Evolutionary conservation across 1,284 basidiomycete species (phyloP), one percentile per base, ranked within the genome.

Genomic region (Boletus calvinii): DNA sequence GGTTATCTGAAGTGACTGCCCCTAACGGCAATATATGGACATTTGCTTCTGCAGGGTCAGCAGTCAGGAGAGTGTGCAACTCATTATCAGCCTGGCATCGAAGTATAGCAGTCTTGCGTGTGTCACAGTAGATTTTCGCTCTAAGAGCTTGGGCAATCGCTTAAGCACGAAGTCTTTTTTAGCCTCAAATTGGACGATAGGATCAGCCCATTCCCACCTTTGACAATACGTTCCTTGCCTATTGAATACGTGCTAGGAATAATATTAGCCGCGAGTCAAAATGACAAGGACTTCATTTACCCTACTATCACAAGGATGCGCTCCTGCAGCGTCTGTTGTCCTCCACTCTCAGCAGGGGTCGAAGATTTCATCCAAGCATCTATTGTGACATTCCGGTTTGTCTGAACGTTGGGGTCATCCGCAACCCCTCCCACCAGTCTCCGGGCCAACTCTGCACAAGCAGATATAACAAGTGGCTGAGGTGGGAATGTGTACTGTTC

Each of bases 171-270:
- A 39, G 44, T 11, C 8, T 29, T 4, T 18, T 29, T 58, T 13
- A 54, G 44, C 4, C 5, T 31, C 30, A 40, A 34, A 35, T 35
- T 8, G 12, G 22, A 34, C 17, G 15, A 31, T 15, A 46, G 20
- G n/a, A 44, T 34, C n/a, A 26, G 5, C 17, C 17, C 3, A 46
- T 3, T 63, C 42, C 39, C 51, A 87, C 92, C 93, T 79, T 98
- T 96, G 30, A 98, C 92, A 43, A 99, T 90, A 38, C 94, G 85
- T 70, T 99, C 96, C 71, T 99, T 99, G 47, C 96, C 96, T 49
- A 99, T 94, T 0, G 92, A 93, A 69, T 99, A 99, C 0, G 96
- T 98, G 11, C 89, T 92, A 54, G 24, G 52, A 47, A 46, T 31
- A 12, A 57, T 42, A 45, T 48, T 38, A 55, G 41, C 38, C 15